These are phyloP conservation scores for Nepenthes gracilis DNA, from an alignment of 148 eudicot species.

Conservation along the genomic window DNA sequence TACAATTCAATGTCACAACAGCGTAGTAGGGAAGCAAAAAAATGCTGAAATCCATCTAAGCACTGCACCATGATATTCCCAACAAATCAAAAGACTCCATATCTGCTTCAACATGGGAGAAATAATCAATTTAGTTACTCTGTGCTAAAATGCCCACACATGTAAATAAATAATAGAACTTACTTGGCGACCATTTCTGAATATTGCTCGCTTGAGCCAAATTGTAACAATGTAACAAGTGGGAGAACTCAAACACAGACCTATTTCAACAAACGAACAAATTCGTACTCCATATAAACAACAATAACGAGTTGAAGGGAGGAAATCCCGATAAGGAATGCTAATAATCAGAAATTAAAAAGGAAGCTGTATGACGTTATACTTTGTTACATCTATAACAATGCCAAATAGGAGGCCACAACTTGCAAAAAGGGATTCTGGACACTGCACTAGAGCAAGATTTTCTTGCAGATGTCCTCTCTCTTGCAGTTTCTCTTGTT, in stretches of 20 bases:
- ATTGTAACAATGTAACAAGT: slow-evolving; percentile 4
- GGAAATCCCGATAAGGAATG: too few relatives aligned
- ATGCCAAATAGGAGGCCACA: too few relatives aligned
- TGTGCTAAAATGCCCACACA: not conserved
- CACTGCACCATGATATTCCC: slow-evolving; percentile 84
- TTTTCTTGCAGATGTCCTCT: too few relatives aligned
- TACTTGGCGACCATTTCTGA: slow-evolving; percentile 75
- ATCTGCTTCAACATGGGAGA: slow-evolving; percentile 28
- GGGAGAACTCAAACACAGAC: slow-evolving; percentile 7
- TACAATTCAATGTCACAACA: slow-evolving; percentile 73
- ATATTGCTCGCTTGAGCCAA: slow-evolving; percentile 14
- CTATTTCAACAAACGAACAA: slow-evolving; percentile 9
- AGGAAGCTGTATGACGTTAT: too few relatives aligned
- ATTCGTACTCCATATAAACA: not conserved
- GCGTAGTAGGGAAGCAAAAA: slow-evolving; percentile 51
- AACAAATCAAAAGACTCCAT: slow-evolving; percentile 54
- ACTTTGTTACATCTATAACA: too few relatives aligned
- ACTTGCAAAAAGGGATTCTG: too few relatives aligned
- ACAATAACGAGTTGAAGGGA: too few relatives aligned
- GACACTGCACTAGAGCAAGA: too few relatives aligned
- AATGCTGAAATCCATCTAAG: slow-evolving; percentile 72
- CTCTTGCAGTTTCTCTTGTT: too few relatives aligned
- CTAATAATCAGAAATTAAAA: too few relatives aligned
- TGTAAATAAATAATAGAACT: slow-evolving; percentile 2
- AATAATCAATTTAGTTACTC: slow-evolving; percentile 3